A percentile compares a stretch with the other conserved stretches of the same genome.
These are phyloP conservation scores for Microthlaspi erraticum DNA, from an alignment of 345 rosid species.

Conservation along the genomic window DNA sequence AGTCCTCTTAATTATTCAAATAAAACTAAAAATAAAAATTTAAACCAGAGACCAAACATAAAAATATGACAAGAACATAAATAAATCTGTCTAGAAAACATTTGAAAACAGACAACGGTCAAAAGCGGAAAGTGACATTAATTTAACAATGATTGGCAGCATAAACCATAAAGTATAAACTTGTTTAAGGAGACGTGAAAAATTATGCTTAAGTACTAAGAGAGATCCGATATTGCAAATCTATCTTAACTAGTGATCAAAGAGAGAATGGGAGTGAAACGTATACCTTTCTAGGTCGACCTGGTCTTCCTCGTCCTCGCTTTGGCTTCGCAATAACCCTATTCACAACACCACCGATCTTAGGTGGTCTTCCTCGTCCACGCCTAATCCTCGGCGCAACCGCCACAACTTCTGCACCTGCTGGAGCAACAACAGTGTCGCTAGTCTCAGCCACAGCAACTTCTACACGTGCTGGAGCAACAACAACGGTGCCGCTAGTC, in stretches of 20 bases:
- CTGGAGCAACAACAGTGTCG: slow-evolving; percentile 14
- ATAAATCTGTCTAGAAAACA: too few relatives aligned
- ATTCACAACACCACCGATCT: slow-evolving; percentile 40
- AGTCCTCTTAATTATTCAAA: slow-evolving; percentile 22
- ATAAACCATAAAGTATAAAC: background rate
- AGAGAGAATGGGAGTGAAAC: background rate
- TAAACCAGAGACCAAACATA: slow-evolving; percentile 7
- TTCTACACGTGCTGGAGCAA: too few relatives aligned
- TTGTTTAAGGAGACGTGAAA: background rate
- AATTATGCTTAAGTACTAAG: slow-evolving; percentile 6
- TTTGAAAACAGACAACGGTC: slow-evolving; percentile 20
- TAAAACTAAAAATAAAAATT: background rate
- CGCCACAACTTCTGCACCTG: slow-evolving; percentile 4
- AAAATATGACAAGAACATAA: slow-evolving; percentile 24
- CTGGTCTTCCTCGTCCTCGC: slow-evolving; percentile 54
- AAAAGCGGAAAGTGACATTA: slow-evolving; percentile 40
- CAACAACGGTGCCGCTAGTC: background rate
- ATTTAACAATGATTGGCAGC: slow-evolving; percentile 16
- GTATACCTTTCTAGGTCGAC: slow-evolving; percentile 73
- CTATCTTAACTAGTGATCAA: background rate
- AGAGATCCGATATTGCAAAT: background rate
- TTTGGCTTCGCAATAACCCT: slow-evolving; percentile 41
- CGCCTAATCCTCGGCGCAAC: slow-evolving; percentile 43
- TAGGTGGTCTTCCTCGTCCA: slow-evolving; percentile 62
- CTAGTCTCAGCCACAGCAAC: slow-evolving; percentile 21